Base-by-base conservation (phyloP, 1,284 basidiomycete species). In the Boletus mariae region DNA sequence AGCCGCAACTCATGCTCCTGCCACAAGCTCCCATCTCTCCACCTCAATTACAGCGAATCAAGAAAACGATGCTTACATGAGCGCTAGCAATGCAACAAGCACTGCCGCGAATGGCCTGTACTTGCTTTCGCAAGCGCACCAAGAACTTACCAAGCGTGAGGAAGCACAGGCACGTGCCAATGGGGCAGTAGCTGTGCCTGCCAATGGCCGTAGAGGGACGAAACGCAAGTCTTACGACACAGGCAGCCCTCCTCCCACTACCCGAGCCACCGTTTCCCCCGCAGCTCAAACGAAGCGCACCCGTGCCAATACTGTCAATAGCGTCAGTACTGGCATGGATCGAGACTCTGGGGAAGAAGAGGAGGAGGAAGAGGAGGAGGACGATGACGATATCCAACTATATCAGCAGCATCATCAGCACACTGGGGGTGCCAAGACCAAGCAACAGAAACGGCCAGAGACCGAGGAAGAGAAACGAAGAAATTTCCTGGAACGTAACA, bases 381-480 rank as follows among this genome's bases (percentile, higher is more conserved):
- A 79, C 0, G 74, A 79, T 2, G 76, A 78, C 4, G 70, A 74
- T 0, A 59, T 60, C 5, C 67, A 62, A 38, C 59, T 57, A n/a
- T 65, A 65, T 44, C 50, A 56, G 29, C 61, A 59, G 42, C 54
- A 62, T 31, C 53, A 61, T 45, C 62, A 64, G 57, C 29, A 31
- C 29, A 66, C 64, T 25, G 61, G 28, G 6, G 29, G 56, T 29
- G 57, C 66, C 45, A 62, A 73, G 54, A 57, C 66, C 23, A 59
- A 60, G 47, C 56, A 63, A 17, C 62, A 57, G 20, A 90, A 85
- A 71, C 91, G 88, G 67, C 87, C 87, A 35, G 93, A 96, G 77
- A 97, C 94, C 0, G 94, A 97, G 66, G 94, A 97, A 71, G 94
- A 97, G 68, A 97, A 97, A 73, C 80, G 94, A 42, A 85, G 83